Evolutionary conservation across 2,329 filamentous ascomycete genomes (phyloP), one percentile per base, ranked within the genome.

Genomic region (Atkinsonella hypoxylon): DNA sequence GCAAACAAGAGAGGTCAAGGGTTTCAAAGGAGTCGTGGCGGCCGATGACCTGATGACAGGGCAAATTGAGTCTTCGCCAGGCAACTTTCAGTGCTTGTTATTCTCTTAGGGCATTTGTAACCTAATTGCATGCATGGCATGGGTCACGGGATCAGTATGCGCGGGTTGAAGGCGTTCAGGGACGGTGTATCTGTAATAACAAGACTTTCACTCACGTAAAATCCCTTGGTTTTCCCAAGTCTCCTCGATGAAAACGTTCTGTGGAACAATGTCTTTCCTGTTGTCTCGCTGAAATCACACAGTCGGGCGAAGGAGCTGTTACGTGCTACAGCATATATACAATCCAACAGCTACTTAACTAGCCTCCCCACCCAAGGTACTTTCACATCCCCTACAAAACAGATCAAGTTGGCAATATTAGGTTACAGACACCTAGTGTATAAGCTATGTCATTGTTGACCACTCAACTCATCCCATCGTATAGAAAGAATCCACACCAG

Each of bases 1-100:
- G 53, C 57, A 8, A 60, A 55, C 50, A 55, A 55, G 47, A 61
- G 62, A 49, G 60, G 63, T 2, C 59, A 61, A 4, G 60, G 61
- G 10, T 56, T 56, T 42, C 58, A 59, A 51, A 56, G 56, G 45
- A 57, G 57, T 39, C 46, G 47, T 13, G 38, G 49, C 31, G 30
- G 38, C 34, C 36, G 43, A n/a, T 49, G 40, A 45, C 38, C 2
- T 40, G 4, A 34, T n/a, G 15, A n/a, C 42, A n/a, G 20, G 20
- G 15, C 11, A 20, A 12, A 41, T 18, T 8, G 20, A 10, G 2
- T 41, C 11, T 41, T 34, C 9, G 34, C 26, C 26, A 22, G 34
- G 34, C 40, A 42, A 9, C 5, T 1, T 1, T 11, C 17, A 9
- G 11, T 18, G 18, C 5, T 7, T 26, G 1, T 17, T 11, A 12